Evolutionary conservation across 768 basidiomycete genomes (phyloP).

Genomic region (Dendrothele bispora): DNA sequence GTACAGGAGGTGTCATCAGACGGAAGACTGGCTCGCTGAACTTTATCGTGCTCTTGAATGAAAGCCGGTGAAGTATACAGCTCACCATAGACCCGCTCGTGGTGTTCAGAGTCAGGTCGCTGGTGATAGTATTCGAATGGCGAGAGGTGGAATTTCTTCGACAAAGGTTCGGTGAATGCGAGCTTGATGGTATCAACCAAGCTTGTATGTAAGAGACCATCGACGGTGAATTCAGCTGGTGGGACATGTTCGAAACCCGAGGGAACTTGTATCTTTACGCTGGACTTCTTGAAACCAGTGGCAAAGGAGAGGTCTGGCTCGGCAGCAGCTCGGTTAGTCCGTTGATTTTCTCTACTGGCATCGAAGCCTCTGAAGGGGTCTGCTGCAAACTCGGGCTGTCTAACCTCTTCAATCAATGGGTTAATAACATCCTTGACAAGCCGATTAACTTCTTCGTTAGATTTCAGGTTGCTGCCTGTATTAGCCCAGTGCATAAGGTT

Average conservation of each 20-base stretch:
- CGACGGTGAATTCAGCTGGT: slow-evolving; percentile 19
- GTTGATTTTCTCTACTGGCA: slow-evolving; percentile 16
- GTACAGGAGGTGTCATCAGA: slow-evolving; percentile 20
- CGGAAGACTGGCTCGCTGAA: slow-evolving; percentile 13
- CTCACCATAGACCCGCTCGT: slow-evolving; percentile 14
- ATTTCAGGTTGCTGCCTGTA: slow-evolving; percentile 15
- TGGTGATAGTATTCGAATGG: slow-evolving; percentile 23
- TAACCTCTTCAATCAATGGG: no score
- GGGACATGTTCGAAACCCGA: slow-evolving; percentile 15
- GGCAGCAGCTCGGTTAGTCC: slow-evolving; percentile 9
- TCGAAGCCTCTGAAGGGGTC: slow-evolving; percentile 19
- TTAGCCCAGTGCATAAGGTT: slow-evolving; percentile 26
- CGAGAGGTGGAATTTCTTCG: slow-evolving; percentile 19
- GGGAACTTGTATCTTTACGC: slow-evolving; percentile 28
- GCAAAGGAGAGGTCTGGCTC: slow-evolving; percentile 7
- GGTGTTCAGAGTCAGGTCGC: background rate
- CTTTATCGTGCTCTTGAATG: slow-evolving; percentile 14
- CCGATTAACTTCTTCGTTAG: slow-evolving; percentile 14
- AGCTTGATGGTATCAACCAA: slow-evolving; percentile 24
- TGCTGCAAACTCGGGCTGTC: slow-evolving; percentile 18
- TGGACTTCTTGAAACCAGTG: slow-evolving; percentile 11
- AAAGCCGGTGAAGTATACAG: slow-evolving; percentile 20
- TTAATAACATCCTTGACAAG: slow-evolving; percentile 17
- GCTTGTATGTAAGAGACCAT: slow-evolving; percentile 22
- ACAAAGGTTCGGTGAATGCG: slow-evolving; percentile 14